phyloP scores from a whole-genome alignment of 129 eudicot genomes.

The Flaveria bidentis region DNA sequence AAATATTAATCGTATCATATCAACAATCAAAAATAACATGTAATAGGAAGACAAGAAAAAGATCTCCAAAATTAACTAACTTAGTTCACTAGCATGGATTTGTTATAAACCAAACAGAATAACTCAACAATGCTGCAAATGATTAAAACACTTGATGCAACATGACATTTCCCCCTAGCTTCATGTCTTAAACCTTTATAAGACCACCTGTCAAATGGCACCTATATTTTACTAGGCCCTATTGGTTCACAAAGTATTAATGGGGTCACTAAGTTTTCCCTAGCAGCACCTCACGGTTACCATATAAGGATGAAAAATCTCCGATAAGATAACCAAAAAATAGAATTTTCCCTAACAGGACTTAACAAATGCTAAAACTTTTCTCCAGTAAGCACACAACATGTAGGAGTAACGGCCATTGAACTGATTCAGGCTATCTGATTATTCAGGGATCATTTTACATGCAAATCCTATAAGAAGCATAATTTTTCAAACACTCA shows the following conservation, averaged over 20 bases:
- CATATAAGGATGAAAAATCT: not conserved
- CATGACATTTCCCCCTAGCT: not conserved
- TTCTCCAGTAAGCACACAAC: not conserved
- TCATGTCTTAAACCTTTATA: not conserved
- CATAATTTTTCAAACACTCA: not conserved
- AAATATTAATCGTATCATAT: constrained; percentile 23
- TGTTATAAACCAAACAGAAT: too few relatives aligned
- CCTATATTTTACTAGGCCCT: not conserved
- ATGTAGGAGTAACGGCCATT: not conserved
- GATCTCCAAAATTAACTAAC: not conserved
- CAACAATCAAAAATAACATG: constrained; percentile 10
- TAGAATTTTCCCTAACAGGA: too few relatives aligned
- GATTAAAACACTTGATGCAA: not conserved
- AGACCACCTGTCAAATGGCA: not conserved
- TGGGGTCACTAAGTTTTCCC: not conserved
- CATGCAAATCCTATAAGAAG: not conserved
- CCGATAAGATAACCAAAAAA: not conserved
- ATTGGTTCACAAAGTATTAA: not conserved
- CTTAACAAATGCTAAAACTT: not conserved
- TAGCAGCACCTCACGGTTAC: not conserved
- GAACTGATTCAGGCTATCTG: not conserved
- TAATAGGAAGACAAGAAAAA: not conserved
- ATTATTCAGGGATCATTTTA: not conserved
- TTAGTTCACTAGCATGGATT: not conserved
- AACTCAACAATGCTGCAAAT: not conserved